A percentile compares a stretch with the other conserved stretches of the same genome.
These are phyloP conservation scores for Phyllosticta citribraziliensis DNA, from an alignment of 2,329 filamentous ascomycete species.

Conservation along the genomic window DNA sequence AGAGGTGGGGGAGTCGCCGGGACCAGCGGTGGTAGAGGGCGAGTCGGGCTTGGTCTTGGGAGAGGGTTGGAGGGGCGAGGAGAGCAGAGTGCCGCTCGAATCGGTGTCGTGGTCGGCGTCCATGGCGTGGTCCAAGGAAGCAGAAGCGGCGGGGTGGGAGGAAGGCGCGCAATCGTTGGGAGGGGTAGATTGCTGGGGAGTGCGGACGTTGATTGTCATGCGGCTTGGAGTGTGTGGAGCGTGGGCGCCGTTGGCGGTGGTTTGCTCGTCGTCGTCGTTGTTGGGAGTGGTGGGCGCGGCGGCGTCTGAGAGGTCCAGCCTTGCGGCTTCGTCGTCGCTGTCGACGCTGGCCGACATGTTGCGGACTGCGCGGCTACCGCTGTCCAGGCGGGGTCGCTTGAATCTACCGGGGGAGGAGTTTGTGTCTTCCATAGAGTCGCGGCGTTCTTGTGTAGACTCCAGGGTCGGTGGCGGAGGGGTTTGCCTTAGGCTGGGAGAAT, in stretches of 20 bases:
- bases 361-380: slow-evolving; percentile 23
- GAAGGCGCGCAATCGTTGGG: background rate
- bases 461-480: slow-evolving; percentile 20
- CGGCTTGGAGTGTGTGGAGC: slow-evolving; percentile 10
- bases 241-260: slow-evolving; percentile 11
- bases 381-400: slow-evolving; percentile 36
- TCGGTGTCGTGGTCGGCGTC: slow-evolving; percentile 1
- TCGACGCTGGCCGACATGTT: slow-evolving; percentile 21
- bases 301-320: slow-evolving; percentile 10
- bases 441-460: slow-evolving; percentile 27
- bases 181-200: background rate
- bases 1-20: slow-evolving; percentile 8
- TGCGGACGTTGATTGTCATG: slow-evolving; percentile 10
- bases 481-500: slow-evolving; percentile 18
- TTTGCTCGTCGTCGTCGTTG: slow-evolving; percentile 13
- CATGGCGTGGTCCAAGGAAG: slow-evolving; percentile 2
- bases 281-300: slow-evolving; percentile 9
- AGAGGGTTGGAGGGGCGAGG: background rate
- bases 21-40: background rate
- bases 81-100: slow-evolving; percentile 3
- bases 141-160: background rate
- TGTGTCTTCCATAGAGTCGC: slow-evolving; percentile 36
- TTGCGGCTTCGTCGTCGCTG: background rate
- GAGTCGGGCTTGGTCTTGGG: slow-evolving; percentile 1
- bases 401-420: slow-evolving; percentile 33